Conservation (phyloP, 306 rosid species). For the Rosa chinensis region DNA sequence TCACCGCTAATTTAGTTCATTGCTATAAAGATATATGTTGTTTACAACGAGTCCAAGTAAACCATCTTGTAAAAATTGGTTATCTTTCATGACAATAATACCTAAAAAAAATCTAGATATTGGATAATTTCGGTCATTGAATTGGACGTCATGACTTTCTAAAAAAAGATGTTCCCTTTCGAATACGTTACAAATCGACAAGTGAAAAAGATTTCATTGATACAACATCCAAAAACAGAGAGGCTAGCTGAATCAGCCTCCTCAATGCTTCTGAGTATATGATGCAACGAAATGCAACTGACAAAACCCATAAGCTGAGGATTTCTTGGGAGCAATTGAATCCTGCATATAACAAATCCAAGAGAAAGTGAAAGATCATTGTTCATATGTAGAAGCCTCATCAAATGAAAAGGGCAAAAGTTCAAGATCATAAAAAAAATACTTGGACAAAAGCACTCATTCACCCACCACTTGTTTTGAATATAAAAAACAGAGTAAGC, state of each 20-base stretch:
- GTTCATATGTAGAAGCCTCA: constrained; percentile 17
- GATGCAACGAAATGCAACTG: constrained; percentile 33
- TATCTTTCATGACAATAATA: not conserved
- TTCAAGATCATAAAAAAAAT: constrained; percentile 21
- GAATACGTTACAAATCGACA: not conserved
- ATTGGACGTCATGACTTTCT: not conserved
- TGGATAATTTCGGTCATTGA: not conserved
- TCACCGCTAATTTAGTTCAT: too few species aligned
- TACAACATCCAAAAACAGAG: constrained; percentile 31
- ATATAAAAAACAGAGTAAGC: constrained; percentile 46
- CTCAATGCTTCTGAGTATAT: constrained; percentile 18
- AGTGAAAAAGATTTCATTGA: constrained; percentile 8
- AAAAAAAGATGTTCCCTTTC: not conserved
- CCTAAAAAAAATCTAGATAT: not conserved
- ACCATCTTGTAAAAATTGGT: too few species aligned
- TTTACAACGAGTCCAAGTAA: too few species aligned
- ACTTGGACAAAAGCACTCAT: constrained; percentile 36
- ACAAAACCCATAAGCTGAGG: constrained; percentile 34
- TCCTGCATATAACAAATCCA: constrained; percentile 19
- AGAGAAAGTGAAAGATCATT: constrained; percentile 44
- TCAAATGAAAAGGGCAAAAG: constrained; percentile 20
- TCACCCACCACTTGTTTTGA: constrained; percentile 22
- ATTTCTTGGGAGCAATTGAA: not conserved
- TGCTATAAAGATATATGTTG: not conserved
- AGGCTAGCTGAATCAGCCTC: constrained; percentile 39